Conservation (phyloP, 148 eudicot genomes). For the Chenopodium berlandieri region DNA sequence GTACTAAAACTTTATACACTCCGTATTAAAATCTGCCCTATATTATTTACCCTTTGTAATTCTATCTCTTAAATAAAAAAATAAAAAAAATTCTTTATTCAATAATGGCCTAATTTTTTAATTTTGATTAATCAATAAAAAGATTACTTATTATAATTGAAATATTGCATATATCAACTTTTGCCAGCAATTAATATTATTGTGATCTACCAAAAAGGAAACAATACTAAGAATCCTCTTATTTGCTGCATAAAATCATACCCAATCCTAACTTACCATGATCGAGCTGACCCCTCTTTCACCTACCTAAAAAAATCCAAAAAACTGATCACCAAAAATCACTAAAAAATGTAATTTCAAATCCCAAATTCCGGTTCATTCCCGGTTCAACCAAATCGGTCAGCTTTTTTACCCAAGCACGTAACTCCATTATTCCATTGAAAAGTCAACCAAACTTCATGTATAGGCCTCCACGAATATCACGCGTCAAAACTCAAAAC, state of each 20-base stretch:
- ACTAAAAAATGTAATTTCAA: background rate
- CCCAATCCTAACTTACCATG: conserved; percentile 26
- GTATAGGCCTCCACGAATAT: background rate
- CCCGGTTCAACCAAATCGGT: conserved; percentile 12
- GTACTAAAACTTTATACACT: no score
- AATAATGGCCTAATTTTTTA: background rate
- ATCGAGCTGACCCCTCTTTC: background rate
- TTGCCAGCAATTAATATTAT: background rate
- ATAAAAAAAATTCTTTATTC: no score
- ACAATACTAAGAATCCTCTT: conserved; percentile 9
- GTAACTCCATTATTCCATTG: conserved; percentile 10
- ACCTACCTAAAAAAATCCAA: conserved; percentile 14
- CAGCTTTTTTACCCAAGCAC: conserved; percentile 19
- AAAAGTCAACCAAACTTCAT: conserved; percentile 15
- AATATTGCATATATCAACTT: background rate
- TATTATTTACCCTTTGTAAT: no score
- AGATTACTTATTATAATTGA: background rate
- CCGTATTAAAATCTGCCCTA: no score
- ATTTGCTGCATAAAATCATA: conserved; percentile 6
- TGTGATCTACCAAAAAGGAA: conserved; percentile 27
- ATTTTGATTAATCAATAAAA: background rate
- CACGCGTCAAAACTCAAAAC: background rate
- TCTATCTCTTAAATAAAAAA: no score
- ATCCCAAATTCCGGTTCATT: conserved; percentile 2
- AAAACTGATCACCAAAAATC: background rate